Conservation (phyloP, 129 eudicot genomes). For the Daucus carota region DNA sequence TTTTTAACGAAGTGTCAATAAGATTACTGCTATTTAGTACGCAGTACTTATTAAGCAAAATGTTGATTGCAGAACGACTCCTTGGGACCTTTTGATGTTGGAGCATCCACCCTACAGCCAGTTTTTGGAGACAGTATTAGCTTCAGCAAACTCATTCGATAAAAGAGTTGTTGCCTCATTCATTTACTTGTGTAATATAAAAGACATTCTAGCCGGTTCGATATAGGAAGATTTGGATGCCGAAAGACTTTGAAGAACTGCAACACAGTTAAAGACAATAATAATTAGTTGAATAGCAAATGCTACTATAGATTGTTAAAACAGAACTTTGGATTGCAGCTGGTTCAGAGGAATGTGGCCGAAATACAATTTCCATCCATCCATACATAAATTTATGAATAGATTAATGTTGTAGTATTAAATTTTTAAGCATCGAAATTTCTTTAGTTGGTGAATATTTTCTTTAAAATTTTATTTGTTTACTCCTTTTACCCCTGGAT, state of each 20-base stretch:
- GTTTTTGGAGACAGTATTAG: constrained; percentile 20
- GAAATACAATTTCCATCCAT: background rate
- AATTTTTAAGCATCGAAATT: background rate
- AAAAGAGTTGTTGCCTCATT: constrained; percentile 3
- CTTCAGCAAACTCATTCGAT: constrained; percentile 17
- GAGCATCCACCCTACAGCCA: constrained; percentile 23
- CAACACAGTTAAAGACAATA: background rate
- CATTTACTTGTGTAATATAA: background rate
- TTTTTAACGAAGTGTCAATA: background rate
- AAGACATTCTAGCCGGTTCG: background rate
- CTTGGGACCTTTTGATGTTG: constrained; percentile 50
- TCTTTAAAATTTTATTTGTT: background rate
- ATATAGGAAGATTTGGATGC: constrained; percentile 14
- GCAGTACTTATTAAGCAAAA: background rate
- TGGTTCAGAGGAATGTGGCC: background rate
- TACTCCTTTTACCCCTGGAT: background rate
- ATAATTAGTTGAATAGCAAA: background rate
- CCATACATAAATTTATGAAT: too few relatives aligned
- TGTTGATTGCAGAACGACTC: constrained; percentile 45
- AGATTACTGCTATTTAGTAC: constrained; percentile 3
- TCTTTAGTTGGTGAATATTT: background rate
- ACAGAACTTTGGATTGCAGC: background rate
- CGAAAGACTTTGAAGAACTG: background rate
- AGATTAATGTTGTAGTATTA: too few relatives aligned
- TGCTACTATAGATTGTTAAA: background rate